These are phyloP conservation scores for Pancytospora philotis DNA, from an alignment of 371 early-diverging fungal genomes.

Conservation along the genomic window DNA sequence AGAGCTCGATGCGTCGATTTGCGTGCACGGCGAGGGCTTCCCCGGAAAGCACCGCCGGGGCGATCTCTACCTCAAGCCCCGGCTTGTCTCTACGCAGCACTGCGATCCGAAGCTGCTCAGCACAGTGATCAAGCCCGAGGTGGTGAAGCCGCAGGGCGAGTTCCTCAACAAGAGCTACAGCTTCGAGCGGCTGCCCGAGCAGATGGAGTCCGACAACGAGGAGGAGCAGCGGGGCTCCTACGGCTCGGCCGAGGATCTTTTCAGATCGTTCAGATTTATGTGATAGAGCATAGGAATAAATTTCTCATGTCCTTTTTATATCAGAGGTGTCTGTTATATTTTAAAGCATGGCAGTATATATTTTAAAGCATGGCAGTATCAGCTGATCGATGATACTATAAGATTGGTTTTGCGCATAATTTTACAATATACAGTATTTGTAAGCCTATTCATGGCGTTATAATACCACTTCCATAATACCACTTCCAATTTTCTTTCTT, in stretches of 20 bases:
- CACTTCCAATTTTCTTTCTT: no score
- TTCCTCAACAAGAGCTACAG: not conserved
- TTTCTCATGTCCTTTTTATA: no score
- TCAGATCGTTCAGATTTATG: constrained; percentile 34
- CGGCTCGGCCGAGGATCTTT: constrained; percentile 17
- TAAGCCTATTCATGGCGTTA: no score
- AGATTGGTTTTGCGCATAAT: no score
- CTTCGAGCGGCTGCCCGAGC: constrained; percentile 25
- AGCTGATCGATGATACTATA: no score
- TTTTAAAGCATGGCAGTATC: no score
- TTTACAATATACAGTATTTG: no score
- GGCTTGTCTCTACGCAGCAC: constrained; percentile 26
- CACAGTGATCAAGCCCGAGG: constrained; percentile 3
- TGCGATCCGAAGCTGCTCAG: constrained; percentile 25
- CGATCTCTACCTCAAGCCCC: constrained; percentile 29
- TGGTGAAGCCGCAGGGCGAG: constrained; percentile 9
- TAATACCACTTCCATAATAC: no score
- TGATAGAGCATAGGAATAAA: constrained; percentile 22
- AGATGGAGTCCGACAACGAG: constrained; percentile 3
- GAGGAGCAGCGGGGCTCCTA: constrained; percentile 2
- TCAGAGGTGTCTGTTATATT: no score
- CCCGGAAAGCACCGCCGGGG: constrained; percentile 1
- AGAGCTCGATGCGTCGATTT: constrained; percentile 34
- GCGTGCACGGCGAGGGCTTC: constrained; percentile 40
- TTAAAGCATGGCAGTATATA: no score